Percentiles rank a stretch among this genome's conserved stretches.
Evolutionary conservation across 371 early-diverging fungal genomes (phyloP).

Genomic region (Mucor indicus): DNA sequence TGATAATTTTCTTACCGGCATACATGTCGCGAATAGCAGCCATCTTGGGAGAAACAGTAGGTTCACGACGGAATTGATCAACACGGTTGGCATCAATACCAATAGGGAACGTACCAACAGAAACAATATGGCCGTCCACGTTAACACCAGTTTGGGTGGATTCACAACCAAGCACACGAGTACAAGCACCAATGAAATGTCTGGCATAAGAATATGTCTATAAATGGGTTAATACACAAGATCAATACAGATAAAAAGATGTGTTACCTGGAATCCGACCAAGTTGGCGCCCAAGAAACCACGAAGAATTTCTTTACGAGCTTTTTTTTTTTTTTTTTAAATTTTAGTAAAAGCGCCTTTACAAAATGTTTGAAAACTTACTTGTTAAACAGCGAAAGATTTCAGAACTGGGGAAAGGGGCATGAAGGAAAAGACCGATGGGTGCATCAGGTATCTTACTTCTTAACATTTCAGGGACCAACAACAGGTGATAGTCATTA

Average conservation of each 20-base stretch:
- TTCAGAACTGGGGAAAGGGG: slow-evolving; percentile 94
- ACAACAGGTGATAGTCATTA: slow-evolving; percentile 97
- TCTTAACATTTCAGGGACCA: slow-evolving; percentile 89
- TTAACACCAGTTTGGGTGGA: slow-evolving; percentile 85
- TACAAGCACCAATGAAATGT: slow-evolving; percentile 93
- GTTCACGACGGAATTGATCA: slow-evolving; percentile 37
- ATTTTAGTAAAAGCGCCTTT: slow-evolving; percentile 8
- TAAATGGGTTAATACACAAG: neutral
- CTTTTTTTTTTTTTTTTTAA: no score
- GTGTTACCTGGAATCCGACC: slow-evolving; percentile 78
- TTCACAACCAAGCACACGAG: slow-evolving; percentile 87
- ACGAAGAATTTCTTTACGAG: slow-evolving; percentile 84
- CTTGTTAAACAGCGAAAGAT: slow-evolving; percentile 92
- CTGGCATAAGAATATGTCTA: slow-evolving; percentile 93
- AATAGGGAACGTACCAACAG: slow-evolving; percentile 94
- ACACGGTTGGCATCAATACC: slow-evolving; percentile 88
- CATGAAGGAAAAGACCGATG: slow-evolving; percentile 98
- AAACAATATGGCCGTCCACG: slow-evolving; percentile 67
- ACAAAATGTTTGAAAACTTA: slow-evolving; percentile 40
- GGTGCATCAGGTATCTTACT: slow-evolving; percentile 73
- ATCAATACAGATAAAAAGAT: slow-evolving; percentile 20
- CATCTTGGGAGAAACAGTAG: slow-evolving; percentile 69
- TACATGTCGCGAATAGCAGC: slow-evolving; percentile 81
- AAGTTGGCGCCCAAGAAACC: slow-evolving; percentile 92
- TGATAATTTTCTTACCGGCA: slow-evolving; percentile 89